Evolutionary conservation across 257 asterid species (phyloP).

Genomic region (Forsythia viridissima): DNA sequence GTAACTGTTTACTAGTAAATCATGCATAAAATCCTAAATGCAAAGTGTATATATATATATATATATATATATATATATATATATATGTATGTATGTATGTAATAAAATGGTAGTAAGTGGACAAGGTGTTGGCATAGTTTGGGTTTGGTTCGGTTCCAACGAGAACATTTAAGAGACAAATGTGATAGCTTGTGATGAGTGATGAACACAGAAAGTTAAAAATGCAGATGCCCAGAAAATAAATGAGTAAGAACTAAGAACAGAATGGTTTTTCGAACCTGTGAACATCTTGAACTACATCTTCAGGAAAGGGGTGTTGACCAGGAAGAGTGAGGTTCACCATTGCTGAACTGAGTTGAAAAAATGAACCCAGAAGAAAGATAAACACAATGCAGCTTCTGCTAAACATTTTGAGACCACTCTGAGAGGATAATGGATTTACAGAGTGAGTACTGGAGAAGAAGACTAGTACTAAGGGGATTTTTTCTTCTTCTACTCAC

Average conservation of each 20-base stretch:
- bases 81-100: no score
- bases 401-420: slow-evolving; percentile 28
- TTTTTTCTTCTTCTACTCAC: not conserved
- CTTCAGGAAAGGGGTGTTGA: slow-evolving; percentile 51
- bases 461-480: not conserved
- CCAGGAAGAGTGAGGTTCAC: slow-evolving; percentile 47
- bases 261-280: slow-evolving; percentile 14
- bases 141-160: no score
- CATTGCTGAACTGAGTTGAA: slow-evolving; percentile 8
- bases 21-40: not conserved
- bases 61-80: no score
- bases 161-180: no score
- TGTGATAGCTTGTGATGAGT: no score
- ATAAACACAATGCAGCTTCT: slow-evolving; percentile 34
- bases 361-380: slow-evolving; percentile 8
- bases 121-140: no score
- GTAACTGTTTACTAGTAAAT: no score
- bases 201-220: not conserved
- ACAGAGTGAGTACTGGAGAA: not conserved
- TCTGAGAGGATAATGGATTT: slow-evolving; percentile 6
- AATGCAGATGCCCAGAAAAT: not conserved
- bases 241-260: not conserved
- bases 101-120: no score
- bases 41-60: no score
- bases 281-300: slow-evolving; percentile 41